Conservation (phyloP, 257 asterid genomes). For the Solanum rostratum region DNA sequence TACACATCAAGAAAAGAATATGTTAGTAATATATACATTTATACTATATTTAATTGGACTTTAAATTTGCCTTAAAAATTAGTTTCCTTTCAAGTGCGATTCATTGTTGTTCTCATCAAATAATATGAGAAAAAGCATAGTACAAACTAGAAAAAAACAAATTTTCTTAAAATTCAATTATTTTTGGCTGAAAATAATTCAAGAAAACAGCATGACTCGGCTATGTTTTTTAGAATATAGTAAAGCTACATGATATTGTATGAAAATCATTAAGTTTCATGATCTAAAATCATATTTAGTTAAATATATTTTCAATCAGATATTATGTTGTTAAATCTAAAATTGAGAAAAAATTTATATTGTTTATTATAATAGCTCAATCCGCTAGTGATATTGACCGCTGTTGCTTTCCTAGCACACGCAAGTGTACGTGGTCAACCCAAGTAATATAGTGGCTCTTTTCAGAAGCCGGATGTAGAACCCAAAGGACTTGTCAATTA, state of each 20-base stretch:
- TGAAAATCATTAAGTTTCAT: background rate
- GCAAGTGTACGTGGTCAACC: too few relatives aligned
- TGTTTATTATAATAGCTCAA: too few relatives aligned
- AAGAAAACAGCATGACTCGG: background rate
- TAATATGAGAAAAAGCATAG: background rate
- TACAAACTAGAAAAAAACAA: background rate
- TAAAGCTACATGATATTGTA: background rate
- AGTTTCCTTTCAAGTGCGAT: background rate
- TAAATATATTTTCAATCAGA: too few relatives aligned
- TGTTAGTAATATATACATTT: background rate
- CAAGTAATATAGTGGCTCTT: too few relatives aligned
- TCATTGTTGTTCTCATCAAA: background rate
- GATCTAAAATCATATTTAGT: background rate
- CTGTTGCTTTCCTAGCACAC: too few relatives aligned
- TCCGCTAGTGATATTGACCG: too few relatives aligned
- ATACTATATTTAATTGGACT: background rate
- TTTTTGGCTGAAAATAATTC: background rate
- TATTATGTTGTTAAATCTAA: background rate
- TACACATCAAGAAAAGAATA: background rate
- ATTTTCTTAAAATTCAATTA: background rate
- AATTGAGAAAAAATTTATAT: background rate
- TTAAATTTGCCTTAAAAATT: background rate
- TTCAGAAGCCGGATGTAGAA: too few relatives aligned
- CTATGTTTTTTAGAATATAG: background rate
- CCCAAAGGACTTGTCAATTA: too few relatives aligned